Conservation (phyloP, 2,329 filamentous ascomycete species). For the Fusarium armeniacum region DNA sequence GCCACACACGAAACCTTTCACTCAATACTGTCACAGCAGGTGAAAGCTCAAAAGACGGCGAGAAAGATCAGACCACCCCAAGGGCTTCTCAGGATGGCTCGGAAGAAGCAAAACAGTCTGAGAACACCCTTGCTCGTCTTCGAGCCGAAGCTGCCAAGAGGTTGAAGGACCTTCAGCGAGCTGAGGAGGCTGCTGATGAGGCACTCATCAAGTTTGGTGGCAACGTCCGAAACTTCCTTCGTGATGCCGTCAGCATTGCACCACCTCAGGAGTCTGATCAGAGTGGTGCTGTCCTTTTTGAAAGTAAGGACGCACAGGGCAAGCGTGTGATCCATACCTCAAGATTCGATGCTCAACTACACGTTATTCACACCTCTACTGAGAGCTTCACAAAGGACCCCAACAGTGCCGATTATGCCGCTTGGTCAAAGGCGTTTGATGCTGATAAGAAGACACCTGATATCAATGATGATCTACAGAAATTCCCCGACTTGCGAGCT, state of each 20-base stretch:
- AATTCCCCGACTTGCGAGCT: conserved; percentile 84
- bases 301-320: conserved; percentile 90
- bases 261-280: conserved; percentile 73
- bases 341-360: conserved; percentile 93
- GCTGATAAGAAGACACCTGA: conserved; percentile 86
- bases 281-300: conserved; percentile 81
- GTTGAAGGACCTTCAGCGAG: conserved; percentile 88
- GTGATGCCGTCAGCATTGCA: conserved; percentile 89
- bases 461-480: conserved; percentile 85
- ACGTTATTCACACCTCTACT: conserved; percentile 89
- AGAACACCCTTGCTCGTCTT: conserved; percentile 81
- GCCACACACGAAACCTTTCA: conserved; percentile 80
- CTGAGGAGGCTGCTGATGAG: conserved; percentile 96
- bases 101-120: conserved; percentile 63
- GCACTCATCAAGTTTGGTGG: conserved; percentile 91
- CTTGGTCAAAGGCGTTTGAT: conserved; percentile 81
- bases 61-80: conserved; percentile 62
- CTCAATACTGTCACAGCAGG: conserved; percentile 63
- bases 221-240: conserved; percentile 89
- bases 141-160: conserved; percentile 83
- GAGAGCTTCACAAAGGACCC: conserved; percentile 90
- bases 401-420: conserved; percentile 77
- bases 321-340: conserved; percentile 96
- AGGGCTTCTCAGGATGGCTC: conserved; percentile 58
- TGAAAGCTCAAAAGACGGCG: conserved; percentile 52